These are phyloP conservation scores for Ormosia semicastrata DNA, from an alignment of 306 rosid species.

Conservation along the genomic window DNA sequence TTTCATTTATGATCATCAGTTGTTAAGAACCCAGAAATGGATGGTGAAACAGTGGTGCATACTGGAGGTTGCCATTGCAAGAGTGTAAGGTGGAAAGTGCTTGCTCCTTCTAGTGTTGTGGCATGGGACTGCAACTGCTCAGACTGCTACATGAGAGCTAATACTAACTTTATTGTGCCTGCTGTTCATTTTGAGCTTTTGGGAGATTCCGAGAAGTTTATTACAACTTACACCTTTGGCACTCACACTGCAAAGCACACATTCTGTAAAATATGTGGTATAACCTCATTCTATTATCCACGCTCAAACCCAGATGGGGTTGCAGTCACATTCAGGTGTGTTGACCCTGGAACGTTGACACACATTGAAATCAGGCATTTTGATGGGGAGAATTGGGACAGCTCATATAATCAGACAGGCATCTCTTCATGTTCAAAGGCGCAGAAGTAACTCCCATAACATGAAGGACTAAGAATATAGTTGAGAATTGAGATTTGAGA, in stretches of 20 bases:
- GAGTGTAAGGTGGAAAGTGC: constrained; percentile 73
- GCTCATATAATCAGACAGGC: constrained; percentile 18
- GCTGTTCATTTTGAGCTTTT: constrained; percentile 55
- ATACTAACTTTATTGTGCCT: constrained; percentile 65
- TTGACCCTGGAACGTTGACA: constrained; percentile 74
- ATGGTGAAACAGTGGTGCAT: constrained; percentile 55
- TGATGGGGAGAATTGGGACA: constrained; percentile 84
- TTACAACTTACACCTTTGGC: constrained; percentile 79
- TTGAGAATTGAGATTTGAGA: neutral
- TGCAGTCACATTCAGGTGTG: constrained; percentile 65
- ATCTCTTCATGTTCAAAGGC: constrained; percentile 55
- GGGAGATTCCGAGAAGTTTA: constrained; percentile 58
- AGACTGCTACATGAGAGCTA: constrained; percentile 71
- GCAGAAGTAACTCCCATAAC: constrained; percentile 22
- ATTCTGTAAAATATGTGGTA: constrained; percentile 82
- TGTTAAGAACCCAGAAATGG: constrained; percentile 46
- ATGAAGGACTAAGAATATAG: neutral
- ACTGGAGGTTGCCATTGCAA: constrained; percentile 88
- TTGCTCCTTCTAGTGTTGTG: constrained; percentile 58
- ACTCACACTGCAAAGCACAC: constrained; percentile 82
- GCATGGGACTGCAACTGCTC: constrained; percentile 89
- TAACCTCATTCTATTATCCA: constrained; percentile 78
- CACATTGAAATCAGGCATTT: constrained; percentile 49
- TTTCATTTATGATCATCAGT: neutral
- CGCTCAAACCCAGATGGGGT: constrained; percentile 95